A percentile compares a stretch with the other conserved stretches of the same genome.
Conservation (phyloP, 148 eudicot genomes). For the Cornus florida region DNA sequence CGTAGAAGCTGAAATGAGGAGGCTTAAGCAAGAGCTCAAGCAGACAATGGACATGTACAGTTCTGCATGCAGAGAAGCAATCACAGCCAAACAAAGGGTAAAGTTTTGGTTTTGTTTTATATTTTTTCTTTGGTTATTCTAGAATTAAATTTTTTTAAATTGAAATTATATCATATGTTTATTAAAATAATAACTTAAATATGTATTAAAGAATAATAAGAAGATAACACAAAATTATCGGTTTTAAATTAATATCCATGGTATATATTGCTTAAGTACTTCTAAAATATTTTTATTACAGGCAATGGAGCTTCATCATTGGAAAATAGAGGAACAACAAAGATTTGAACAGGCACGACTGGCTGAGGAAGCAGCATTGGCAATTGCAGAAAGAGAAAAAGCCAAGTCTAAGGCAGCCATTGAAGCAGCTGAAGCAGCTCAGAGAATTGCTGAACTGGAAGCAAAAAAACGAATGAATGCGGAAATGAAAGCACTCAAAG, state of each 20-base stretch:
- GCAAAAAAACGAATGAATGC: constrained; percentile 29
- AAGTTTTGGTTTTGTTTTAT: not conserved
- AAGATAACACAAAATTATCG: no score
- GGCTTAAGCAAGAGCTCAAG: constrained; percentile 66
- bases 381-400: constrained; percentile 35
- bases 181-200: no score
- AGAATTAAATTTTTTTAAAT: no score
- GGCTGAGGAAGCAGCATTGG: constrained; percentile 32
- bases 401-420: constrained; percentile 30
- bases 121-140: not conserved
- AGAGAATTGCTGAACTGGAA: constrained; percentile 40
- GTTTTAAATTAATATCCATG: not conserved
- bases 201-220: no score
- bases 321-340: constrained; percentile 41
- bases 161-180: no score
- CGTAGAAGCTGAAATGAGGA: constrained; percentile 75
- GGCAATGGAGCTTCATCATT: constrained; percentile 49
- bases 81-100: constrained; percentile 66
- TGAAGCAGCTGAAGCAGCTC: constrained; percentile 42
- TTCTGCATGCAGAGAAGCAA: constrained; percentile 72
- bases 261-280: not conserved
- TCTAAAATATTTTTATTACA: not conserved
- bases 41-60: constrained; percentile 88
- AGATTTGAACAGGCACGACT: constrained; percentile 37
- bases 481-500: constrained; percentile 29